A percentile compares a stretch with the other conserved stretches of the same genome.
Conservation (phyloP, 805 yeast species). For the Danielozyma ontarioensis region DNA sequence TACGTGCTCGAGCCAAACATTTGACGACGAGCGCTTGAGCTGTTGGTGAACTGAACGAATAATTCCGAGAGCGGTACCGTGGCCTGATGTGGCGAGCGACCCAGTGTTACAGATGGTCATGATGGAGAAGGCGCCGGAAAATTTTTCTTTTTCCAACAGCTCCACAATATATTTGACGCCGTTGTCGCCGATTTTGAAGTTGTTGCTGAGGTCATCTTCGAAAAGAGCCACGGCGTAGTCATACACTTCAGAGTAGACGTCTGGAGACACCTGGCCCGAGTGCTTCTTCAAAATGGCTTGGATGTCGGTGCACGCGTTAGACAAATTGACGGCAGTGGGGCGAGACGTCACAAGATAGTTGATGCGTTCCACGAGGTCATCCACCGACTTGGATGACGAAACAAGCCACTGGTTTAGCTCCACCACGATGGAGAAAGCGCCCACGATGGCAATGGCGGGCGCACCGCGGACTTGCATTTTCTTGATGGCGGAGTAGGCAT, state of each 20-base stretch:
- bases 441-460: slow-evolving; percentile 96
- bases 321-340: slow-evolving; percentile 92
- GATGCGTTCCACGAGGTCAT: slow-evolving; percentile 42
- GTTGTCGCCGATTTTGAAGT: slow-evolving; percentile 69
- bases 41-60: slow-evolving; percentile 62
- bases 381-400: slow-evolving; percentile 18
- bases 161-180: slow-evolving; percentile 67
- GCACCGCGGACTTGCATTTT: slow-evolving; percentile 97
- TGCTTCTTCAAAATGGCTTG: slow-evolving; percentile 20
- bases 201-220: slow-evolving; percentile 74
- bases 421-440: slow-evolving; percentile 76
- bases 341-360: slow-evolving; percentile 70
- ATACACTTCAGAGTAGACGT: slow-evolving; percentile 27
- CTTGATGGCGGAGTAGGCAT: slow-evolving; percentile 79
- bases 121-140: slow-evolving; percentile 67
- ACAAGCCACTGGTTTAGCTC: slow-evolving; percentile 49
- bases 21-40: slow-evolving; percentile 22
- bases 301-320: slow-evolving; percentile 64
- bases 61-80: slow-evolving; percentile 94
- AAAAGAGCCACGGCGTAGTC: slow-evolving; percentile 52
- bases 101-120: slow-evolving; percentile 96
- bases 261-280: slow-evolving; percentile 10
- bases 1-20: slow-evolving; percentile 58
- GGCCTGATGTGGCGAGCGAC: slow-evolving; percentile 93
- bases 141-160: slow-evolving; percentile 40